Conservation (phyloP, 2,329 filamentous ascomycete species). For the Claviceps capensis region DNA sequence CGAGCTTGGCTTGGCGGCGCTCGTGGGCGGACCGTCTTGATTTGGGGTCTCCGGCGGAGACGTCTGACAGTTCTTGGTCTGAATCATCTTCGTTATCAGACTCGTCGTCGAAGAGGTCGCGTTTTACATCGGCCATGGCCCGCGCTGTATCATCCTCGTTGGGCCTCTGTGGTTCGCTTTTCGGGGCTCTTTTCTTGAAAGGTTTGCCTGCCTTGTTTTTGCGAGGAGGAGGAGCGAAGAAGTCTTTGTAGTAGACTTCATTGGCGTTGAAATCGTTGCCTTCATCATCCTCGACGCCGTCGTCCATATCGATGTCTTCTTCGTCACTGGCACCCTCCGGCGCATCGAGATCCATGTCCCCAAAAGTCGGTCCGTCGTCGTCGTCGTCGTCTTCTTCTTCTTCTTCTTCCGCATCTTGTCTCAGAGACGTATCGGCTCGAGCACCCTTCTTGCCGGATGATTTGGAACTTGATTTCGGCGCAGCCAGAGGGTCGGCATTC, state of each 20-base stretch:
- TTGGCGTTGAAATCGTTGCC: slow-evolving; percentile 62
- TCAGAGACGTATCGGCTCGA: slow-evolving; percentile 12
- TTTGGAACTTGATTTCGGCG: slow-evolving; percentile 15
- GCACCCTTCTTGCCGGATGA: slow-evolving; percentile 18
- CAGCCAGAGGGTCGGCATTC: slow-evolving; percentile 58
- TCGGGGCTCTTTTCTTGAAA: slow-evolving; percentile 22
- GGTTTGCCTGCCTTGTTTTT: slow-evolving; percentile 45
- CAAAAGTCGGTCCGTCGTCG: slow-evolving; percentile 73
- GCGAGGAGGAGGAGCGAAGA: slow-evolving; percentile 75
- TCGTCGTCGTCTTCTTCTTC: slow-evolving; percentile 62
- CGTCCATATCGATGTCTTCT: slow-evolving; percentile 41
- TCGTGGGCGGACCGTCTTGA: slow-evolving; percentile 76
- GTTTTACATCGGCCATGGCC: slow-evolving; percentile 74
- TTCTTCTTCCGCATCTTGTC: slow-evolving; percentile 23
- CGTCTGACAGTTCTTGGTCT: slow-evolving; percentile 49
- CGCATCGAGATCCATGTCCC: slow-evolving; percentile 60
- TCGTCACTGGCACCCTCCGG: slow-evolving; percentile 56
- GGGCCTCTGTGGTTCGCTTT: slow-evolving; percentile 28
- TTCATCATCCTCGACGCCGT: slow-evolving; percentile 32
- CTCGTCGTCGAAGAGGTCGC: slow-evolving; percentile 77
- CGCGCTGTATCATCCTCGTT: slow-evolving; percentile 59
- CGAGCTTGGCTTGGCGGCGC: slow-evolving; percentile 69
- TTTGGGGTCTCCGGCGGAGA: slow-evolving; percentile 54
- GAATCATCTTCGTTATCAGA: slow-evolving; percentile 52
- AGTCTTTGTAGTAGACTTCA: slow-evolving; percentile 80